Base-by-base conservation (phyloP, 1,139 yeast species). In the Lodderomyces elongisporus region DNA sequence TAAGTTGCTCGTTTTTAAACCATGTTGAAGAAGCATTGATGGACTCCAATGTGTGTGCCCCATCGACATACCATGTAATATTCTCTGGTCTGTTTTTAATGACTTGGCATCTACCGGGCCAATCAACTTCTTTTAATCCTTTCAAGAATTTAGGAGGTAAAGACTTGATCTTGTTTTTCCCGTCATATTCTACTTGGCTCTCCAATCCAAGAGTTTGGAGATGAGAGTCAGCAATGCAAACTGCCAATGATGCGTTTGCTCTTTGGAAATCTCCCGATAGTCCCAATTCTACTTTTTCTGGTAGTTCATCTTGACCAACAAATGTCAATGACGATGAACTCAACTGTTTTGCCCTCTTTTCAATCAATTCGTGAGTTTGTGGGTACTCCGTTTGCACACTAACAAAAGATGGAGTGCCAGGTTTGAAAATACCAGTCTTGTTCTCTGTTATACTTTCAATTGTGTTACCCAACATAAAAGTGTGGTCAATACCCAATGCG, bases 21-120 rank as follows among this genome's bases (percentile, higher is more conserved):
- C 99, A 91, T 9, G 60, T 60, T 0, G 91, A 73, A 1, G 96
- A 85, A 12, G 79, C 94, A 18, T 68, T 67, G 22, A 93, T 76
- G 38, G 96, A 85, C 50, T 91, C 98, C 28, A 74, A 62, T 1
- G 98, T 93, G 49, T 93, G 99, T 0, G 98, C 98, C 25, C 99
- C 99, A 58, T 93, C 99, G 10, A 91, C 62, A 46, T 65, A 79
- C 95, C 96, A 91, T 12, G 74, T 74, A 21, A 82, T 56, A 3
- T 62, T 65, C 7, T 64, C 66, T 3, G 56, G 52, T 27, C 54
- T 59, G 27, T 70, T 66, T 4, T 56, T 51, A 22, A 87, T 60
- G 3, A 78, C 70, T 58, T 93, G 97, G 51, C 98, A 91, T 46
- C 99, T 71, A 1, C 99, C 99, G 15, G 93, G 93, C 96, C 97